Evolutionary conservation across 2,329 filamentous ascomycete species (phyloP).

Genomic region (Plectosphaerella sp.): DNA sequence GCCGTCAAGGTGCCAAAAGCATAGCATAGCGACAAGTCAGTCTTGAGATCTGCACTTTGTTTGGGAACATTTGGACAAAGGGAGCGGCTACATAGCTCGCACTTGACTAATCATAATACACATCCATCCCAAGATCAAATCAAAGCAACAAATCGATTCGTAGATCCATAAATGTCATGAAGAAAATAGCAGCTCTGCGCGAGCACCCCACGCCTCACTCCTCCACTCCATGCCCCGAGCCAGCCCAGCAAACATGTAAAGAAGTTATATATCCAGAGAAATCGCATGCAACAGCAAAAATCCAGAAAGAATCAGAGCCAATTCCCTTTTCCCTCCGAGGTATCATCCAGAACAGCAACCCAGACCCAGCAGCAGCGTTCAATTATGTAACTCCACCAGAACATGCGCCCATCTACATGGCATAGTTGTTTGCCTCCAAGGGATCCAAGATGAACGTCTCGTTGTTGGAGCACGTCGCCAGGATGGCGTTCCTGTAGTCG

Average conservation of each 20-base stretch:
- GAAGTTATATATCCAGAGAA: neutral
- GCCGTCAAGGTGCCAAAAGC: too few species aligned
- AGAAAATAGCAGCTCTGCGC: neutral
- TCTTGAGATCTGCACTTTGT: too few species aligned
- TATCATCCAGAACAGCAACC: neutral
- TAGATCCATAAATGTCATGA: neutral
- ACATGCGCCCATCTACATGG: slow-evolving; percentile 22
- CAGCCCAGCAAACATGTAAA: too few species aligned
- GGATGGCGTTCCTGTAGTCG: slow-evolving; percentile 26
- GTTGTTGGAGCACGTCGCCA: slow-evolving; percentile 12
- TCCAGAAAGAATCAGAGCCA: neutral
- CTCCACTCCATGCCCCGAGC: neutral
- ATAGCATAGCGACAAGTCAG: too few species aligned
- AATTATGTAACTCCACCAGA: neutral
- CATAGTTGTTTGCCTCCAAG: slow-evolving; percentile 31
- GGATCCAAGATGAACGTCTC: slow-evolving; percentile 30
- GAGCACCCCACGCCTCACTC: neutral
- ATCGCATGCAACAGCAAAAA: neutral
- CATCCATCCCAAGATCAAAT: neutral
- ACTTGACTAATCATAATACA: neutral
- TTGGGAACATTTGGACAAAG: neutral
- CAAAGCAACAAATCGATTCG: neutral
- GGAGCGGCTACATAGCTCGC: neutral
- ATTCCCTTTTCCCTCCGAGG: neutral
- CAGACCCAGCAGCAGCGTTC: neutral